Base-by-base conservation (phyloP, 768 basidiomycete genomes). In the Macrocybe gigantea region DNA sequence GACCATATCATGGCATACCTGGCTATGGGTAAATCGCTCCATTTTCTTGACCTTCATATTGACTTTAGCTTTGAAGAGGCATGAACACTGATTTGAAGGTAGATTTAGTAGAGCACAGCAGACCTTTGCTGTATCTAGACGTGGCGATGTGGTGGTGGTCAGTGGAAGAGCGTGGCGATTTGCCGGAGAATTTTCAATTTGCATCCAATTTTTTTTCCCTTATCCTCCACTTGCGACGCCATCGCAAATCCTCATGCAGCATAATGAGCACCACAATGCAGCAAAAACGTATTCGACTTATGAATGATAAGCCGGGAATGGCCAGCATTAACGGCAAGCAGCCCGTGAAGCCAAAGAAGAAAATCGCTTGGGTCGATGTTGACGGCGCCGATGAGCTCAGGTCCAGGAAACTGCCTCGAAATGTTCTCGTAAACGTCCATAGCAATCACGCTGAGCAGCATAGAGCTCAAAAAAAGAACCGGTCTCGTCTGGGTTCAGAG, bases 281-380 rank as follows among this genome's bases (percentile, higher is more conserved):
- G 38, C 35, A 50, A n/a, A 49, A 52, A 36, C 42, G 43, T 39
- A 51, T 56, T 35, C 41, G 47, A 30, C 44, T 56, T 37, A 44
- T 49, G 8, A 42, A 42, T 35, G 50, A 56, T 12, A 43, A 41
- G 33, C 14, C 37, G 14, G 49, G 45, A n/a, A 34, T 47, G 15
- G 14, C 13, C 32, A 33, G 11, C 22, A 22, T 22, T 12, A 56
- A 47, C 33, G 51, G 58, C 32, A 62, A 60, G 22, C 59, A 58
- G 7, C 45, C 52, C 33, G 60, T 60, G 48, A 61, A 57, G 53
- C 60, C 47, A 11, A 53, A 53, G 35, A 69, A 64, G 50, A 44
- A 54, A n/a, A 59, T 62, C 7, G 61, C 67, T 30, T 73, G 67
- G 62, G 64, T 71, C 39, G 69, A 72, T 43, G 66, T 72, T 35